Evolutionary conservation across 495 filamentous ascomycete genomes (phyloP), one percentile per base, ranked within the genome.

Genomic region (Aspergillus ostianus): DNA sequence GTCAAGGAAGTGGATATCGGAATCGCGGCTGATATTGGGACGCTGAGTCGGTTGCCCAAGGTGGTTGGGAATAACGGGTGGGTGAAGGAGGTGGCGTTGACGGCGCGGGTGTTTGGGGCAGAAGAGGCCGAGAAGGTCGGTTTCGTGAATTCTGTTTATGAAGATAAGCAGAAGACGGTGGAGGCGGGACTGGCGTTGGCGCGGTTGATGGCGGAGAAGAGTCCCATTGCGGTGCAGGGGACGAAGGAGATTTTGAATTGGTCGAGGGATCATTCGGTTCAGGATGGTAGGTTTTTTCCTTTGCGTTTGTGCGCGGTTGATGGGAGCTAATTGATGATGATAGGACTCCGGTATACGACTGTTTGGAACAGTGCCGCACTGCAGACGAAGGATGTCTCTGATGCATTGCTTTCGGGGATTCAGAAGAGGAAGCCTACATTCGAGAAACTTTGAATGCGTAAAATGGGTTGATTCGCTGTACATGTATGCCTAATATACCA

Each of bases 1-100:
- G 91, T 98, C 21, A 97, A 97, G 68, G 95, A 98, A 76, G 91
- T 97, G 15, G 94, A 97, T 68, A 95, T 98, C 41, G 94, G 94
- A 0, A 72, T 98, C 27, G 94, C 94, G 13, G 94, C 94, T 17
- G 94, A 98, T 72, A 86, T 98, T 51, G 94, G 94, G 17, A 97
- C 92, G 2, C 75, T 98, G 45, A 85, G 82, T 20, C 87, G 94
- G 3, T 76, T 98, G 47, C 94, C 94, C 30, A 94, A 95, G 74
- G 78, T 89, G 8, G 91, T 96, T 6, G 87, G 87, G 2, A 86
- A 77, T 58, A 75, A 76, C 56, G 87, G 86, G 10, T 98, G 93
- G 92, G 90, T 96, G 27, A 97, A 97, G 73, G 95, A 98, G 41
- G 88, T 98, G 0, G 85, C 85, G 53, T 73, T 97, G 59, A 88